Evolutionary conservation across 805 yeast species (phyloP), one percentile per base, ranked within the genome.

Genomic region (Cyberlindnera sargentensis): DNA sequence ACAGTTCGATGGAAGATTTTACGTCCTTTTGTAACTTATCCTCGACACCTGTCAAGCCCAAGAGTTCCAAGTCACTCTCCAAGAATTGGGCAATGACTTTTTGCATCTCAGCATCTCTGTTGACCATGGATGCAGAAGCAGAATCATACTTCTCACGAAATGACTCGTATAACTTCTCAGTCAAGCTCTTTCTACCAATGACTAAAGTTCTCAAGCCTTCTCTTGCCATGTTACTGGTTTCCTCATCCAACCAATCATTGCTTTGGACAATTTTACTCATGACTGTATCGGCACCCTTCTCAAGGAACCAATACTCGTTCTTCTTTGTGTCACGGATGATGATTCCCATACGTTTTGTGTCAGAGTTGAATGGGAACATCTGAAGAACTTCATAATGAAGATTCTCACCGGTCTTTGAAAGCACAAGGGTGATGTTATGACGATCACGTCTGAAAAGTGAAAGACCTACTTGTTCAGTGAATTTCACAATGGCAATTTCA

Each of bases 171-270:
- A 70, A 50, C 41, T 74, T 71, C 8, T 58, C 55, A 5, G 73
- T 68, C 36, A 93, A 64, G 56, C 74, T 80, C 64, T 87, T 89
- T 46, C 95, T 75, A n/a, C 90, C 98, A 51, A 93, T 80, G 3
- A 93, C 99, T 53, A 93, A 73, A 0, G 99, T 93, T 58, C 99
- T 78, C 49, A 93, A 72, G 15, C 99, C 99, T 66, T 93, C 99
- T 48, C 99, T 80, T 1, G 99, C 98, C 97, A 93, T 89, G 56
- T 93, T 93, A 20, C 89, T 82, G 0, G 96, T 88, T 63, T 93
- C 99, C 66, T 93, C 99, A 46, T 95, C 99, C 26, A 93, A 67
- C 99, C 99, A 93, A 60, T 91, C 98, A 59, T 82, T 89, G 34
- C 74, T 74, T 52, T 79, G 83, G 9, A 93, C 98, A 47, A 91